Percentiles rank a stretch among this genome's conserved stretches.
phyloP scores from a whole-genome alignment of 1,139 yeast species.

The Saccharomycopsis hybrid region DNA sequence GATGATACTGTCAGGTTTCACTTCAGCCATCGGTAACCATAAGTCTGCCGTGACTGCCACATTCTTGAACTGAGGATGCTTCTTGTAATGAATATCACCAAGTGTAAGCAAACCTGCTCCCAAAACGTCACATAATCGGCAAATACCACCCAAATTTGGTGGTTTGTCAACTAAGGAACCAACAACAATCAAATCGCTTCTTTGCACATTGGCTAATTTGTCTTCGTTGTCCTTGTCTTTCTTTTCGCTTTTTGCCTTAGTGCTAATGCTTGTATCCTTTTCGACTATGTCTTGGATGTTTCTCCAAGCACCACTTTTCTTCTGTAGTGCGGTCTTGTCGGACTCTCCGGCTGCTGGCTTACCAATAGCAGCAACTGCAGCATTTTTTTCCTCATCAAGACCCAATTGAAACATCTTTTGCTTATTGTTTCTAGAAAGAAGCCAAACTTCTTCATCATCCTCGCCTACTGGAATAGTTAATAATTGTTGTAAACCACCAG shows the following conservation, averaged over 20 bases:
- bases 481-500: slow-evolving; percentile 13
- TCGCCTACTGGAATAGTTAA: slow-evolving; percentile 42
- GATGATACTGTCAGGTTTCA: slow-evolving; percentile 47
- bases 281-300: slow-evolving; percentile 58
- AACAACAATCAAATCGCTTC: slow-evolving; percentile 78
- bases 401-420: background rate
- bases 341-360: slow-evolving; percentile 6
- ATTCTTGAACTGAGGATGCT: slow-evolving; percentile 64
- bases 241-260: too few relatives aligned
- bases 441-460: slow-evolving; percentile 31
- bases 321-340: slow-evolving; percentile 43
- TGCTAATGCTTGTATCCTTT: slow-evolving; percentile 29
- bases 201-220: slow-evolving; percentile 35
- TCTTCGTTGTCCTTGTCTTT: too few relatives aligned
- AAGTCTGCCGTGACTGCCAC: slow-evolving; percentile 93
- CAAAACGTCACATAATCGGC: slow-evolving; percentile 83
- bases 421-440: too few relatives aligned
- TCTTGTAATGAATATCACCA: slow-evolving; percentile 57
- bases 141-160: slow-evolving; percentile 90
- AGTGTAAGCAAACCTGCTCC: slow-evolving; percentile 83
- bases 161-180: slow-evolving; percentile 88
- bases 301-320: slow-evolving; percentile 87
- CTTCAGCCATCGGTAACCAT: slow-evolving; percentile 96
- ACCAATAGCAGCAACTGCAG: background rate
- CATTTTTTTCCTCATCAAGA: too few relatives aligned